phyloP scores from a whole-genome alignment of 1,139 yeast genomes.

The Lodderomyces orthopsilosis region DNA sequence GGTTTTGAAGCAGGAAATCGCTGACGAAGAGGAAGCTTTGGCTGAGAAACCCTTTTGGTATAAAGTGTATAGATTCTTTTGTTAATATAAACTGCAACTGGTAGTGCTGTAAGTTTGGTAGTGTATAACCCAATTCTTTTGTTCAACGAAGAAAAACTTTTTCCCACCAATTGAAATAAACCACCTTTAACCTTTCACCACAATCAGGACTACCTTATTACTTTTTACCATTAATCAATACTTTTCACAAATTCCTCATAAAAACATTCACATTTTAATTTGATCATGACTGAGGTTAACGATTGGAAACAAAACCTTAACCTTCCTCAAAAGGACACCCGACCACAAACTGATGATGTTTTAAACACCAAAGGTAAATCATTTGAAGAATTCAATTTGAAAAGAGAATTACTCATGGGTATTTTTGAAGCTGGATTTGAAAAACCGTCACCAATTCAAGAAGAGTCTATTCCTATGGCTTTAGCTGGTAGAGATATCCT shows the following conservation, averaged over 20 bases:
- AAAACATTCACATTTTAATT: not conserved
- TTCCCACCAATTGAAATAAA: not conserved
- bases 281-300: conserved; percentile 30
- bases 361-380: conserved; percentile 85
- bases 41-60: conserved; percentile 27
- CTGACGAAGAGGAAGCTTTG: conserved; percentile 36
- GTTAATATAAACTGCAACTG: conserved; percentile 19
- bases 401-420: conserved; percentile 94
- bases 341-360: conserved; percentile 97
- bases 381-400: conserved; percentile 88
- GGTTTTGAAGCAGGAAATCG: conserved; percentile 42
- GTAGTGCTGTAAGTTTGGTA: not conserved
- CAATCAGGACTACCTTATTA: no score
- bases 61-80: conserved; percentile 38
- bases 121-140: not conserved
- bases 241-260: no score
- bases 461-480: conserved; percentile 95
- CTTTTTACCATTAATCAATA: no score
- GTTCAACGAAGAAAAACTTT: not conserved
- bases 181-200: not conserved
- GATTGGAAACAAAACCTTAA: conserved; percentile 74
- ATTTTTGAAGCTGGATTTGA: conserved; percentile 98
- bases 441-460: conserved; percentile 97
- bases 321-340: conserved; percentile 74
- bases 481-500: conserved; percentile 92